A percentile compares a stretch with the other conserved stretches of the same genome.
Evolutionary conservation across 2,329 filamentous ascomycete genomes (phyloP).

Genomic region (Diaporthe ampelina): DNA sequence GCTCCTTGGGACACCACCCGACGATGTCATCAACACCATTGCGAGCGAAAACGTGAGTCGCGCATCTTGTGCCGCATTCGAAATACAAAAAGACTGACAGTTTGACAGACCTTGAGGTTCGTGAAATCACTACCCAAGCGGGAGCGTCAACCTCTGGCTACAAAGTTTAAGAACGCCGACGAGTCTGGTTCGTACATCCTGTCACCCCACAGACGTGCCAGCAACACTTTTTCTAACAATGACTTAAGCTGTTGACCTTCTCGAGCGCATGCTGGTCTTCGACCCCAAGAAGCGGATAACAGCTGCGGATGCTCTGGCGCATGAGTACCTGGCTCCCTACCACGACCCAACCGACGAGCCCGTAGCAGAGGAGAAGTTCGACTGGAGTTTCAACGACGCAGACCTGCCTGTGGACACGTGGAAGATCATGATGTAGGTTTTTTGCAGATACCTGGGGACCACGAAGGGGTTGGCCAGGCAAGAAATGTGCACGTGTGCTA

Average conservation of each 20-base stretch:
- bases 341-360: constrained; percentile 98
- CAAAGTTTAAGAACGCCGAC: constrained; percentile 98
- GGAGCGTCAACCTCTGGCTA: constrained; percentile 85
- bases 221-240: constrained; percentile 36
- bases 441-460: not conserved
- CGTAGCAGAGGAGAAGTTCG: constrained; percentile 95
- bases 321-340: constrained; percentile 96
- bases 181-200: constrained; percentile 73
- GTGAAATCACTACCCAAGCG: constrained; percentile 97
- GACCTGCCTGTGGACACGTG: constrained; percentile 98
- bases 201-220: not conserved
- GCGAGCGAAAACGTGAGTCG: constrained; percentile 91
- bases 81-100: constrained; percentile 41
- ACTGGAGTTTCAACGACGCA: constrained; percentile 99
- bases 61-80: not conserved
- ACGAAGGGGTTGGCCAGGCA: not conserved
- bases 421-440: constrained; percentile 99
- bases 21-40: constrained; percentile 98
- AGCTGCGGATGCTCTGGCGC: constrained; percentile 85
- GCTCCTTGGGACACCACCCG: constrained; percentile 92
- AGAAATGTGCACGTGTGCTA: constrained; percentile 3
- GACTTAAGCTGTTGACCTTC: constrained; percentile 83
- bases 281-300: constrained; percentile 97
- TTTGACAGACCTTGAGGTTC: constrained; percentile 85
- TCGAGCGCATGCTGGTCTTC: constrained; percentile 98